Evolutionary conservation across 2,329 filamentous ascomycete species (phyloP).

Genomic region (Macroventuria anomochaeta): DNA sequence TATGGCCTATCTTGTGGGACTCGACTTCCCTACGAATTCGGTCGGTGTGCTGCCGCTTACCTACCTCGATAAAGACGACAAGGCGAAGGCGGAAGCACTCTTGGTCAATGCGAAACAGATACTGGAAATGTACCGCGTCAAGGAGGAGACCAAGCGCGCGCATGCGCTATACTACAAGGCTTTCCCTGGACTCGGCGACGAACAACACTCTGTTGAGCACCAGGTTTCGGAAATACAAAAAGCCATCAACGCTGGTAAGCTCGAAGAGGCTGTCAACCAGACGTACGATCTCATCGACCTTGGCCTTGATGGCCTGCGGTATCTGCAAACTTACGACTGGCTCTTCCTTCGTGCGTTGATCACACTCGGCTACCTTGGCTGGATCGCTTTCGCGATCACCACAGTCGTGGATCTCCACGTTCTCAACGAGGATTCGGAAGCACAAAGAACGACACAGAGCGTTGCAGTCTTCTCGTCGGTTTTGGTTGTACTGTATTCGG

Average conservation of each 20-base stretch:
- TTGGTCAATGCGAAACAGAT: constrained; percentile 86
- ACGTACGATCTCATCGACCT: constrained; percentile 78
- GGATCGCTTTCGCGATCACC: constrained; percentile 91
- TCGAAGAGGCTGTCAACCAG: constrained; percentile 79
- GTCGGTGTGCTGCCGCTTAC: constrained; percentile 90
- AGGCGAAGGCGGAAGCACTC: constrained; percentile 82
- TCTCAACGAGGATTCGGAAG: constrained; percentile 70
- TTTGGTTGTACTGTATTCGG: constrained; percentile 76
- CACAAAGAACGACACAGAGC: constrained; percentile 67
- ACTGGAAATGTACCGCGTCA: constrained; percentile 94
- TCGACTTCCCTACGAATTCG: constrained; percentile 93
- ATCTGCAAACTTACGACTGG: constrained; percentile 98
- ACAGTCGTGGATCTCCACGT: constrained; percentile 90
- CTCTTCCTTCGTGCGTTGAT: constrained; percentile 89
- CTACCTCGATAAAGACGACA: constrained; percentile 74
- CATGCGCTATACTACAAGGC: constrained; percentile 79
- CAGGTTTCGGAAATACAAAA: constrained; percentile 71
- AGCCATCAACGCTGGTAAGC: constrained; percentile 69
- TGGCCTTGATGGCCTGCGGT: constrained; percentile 82
- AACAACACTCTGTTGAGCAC: constrained; percentile 67
- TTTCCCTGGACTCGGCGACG: constrained; percentile 72
- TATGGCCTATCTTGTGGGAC: constrained; percentile 89
- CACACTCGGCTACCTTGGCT: constrained; percentile 89
- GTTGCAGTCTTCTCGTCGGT: constrained; percentile 75
- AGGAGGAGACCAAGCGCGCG: constrained; percentile 82